Conservation (phyloP, 2,329 filamentous ascomycete genomes). For the Ampelomyces quisqualis region DNA sequence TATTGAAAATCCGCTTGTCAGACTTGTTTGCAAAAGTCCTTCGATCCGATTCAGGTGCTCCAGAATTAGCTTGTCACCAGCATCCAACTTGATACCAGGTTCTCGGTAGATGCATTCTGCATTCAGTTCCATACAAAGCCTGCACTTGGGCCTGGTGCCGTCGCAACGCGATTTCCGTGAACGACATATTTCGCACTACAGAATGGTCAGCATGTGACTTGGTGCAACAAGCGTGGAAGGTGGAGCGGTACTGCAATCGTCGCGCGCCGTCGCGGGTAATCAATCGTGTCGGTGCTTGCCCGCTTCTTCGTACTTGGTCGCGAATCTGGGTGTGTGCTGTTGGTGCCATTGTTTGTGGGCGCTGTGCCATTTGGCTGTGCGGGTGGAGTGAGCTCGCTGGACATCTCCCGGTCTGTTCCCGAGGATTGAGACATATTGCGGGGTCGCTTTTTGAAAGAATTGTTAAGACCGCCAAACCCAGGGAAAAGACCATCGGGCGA, state of each 20-base stretch:
- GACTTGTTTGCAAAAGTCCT: constrained; percentile 70
- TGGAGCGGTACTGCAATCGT: constrained; percentile 43
- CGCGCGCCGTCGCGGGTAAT: constrained; percentile 46
- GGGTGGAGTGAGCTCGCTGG: constrained; percentile 31
- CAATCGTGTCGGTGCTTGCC: constrained; percentile 45
- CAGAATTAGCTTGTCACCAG: constrained; percentile 81
- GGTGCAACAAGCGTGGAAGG: neutral
- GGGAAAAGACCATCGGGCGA: constrained; percentile 41
- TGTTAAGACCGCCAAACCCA: constrained; percentile 28
- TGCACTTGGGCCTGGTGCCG: constrained; percentile 78
- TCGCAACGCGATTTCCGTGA: constrained; percentile 79
- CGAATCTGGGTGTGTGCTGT: constrained; percentile 25
- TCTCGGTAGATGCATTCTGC: constrained; percentile 84
- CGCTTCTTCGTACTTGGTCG: constrained; percentile 40
- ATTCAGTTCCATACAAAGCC: constrained; percentile 77
- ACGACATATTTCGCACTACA: constrained; percentile 76
- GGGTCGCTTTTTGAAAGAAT: constrained; percentile 41
- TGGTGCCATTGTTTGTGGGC: constrained; percentile 34
- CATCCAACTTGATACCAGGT: constrained; percentile 82
- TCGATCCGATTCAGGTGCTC: constrained; percentile 78
- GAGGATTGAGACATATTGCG: constrained; percentile 49
- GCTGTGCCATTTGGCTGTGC: constrained; percentile 32
- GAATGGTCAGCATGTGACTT: constrained; percentile 25
- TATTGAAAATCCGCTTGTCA: constrained; percentile 58
- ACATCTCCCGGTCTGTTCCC: constrained; percentile 45